These are phyloP conservation scores for Botrytis squamosa DNA, from an alignment of 2,329 filamentous ascomycete species.

Conservation along the genomic window DNA sequence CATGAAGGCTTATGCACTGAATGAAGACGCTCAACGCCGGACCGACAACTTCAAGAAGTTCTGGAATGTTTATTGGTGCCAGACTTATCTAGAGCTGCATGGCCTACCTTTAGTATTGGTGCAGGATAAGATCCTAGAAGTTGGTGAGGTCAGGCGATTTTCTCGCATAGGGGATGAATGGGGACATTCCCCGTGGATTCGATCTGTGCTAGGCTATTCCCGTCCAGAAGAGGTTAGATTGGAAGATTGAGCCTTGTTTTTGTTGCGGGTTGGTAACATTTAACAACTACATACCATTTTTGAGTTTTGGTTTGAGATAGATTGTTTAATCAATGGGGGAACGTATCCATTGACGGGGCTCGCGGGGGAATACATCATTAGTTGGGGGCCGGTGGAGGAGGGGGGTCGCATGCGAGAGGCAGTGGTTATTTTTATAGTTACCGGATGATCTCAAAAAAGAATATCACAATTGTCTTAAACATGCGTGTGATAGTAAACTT, in stretches of 20 bases:
- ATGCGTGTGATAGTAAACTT: not conserved
- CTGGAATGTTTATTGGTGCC: not conserved
- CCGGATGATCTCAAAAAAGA: not conserved
- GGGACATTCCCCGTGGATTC: not conserved
- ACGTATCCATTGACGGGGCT: not conserved
- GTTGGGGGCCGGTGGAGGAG: not conserved
- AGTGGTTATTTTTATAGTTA: not conserved
- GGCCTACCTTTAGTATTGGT: not conserved
- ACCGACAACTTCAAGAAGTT: not conserved
- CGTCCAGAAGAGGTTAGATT: no score
- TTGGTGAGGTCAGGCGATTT: not conserved
- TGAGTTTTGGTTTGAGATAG: not conserved
- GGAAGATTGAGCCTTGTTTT: not conserved
- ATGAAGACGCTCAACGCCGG: not conserved
- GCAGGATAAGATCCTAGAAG: not conserved
- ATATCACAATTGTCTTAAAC: no score
- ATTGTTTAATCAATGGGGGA: no score
- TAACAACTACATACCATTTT: not conserved
- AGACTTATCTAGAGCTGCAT: not conserved
- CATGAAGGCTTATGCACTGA: slow-evolving; percentile 2
- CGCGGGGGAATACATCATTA: not conserved
- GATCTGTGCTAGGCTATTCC: not conserved
- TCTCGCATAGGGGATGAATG: slow-evolving; percentile 2
- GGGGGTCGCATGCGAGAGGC: not conserved
- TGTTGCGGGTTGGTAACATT: no score